phyloP scores from a whole-genome alignment of 345 rosid species.

The Bruguiera sexangula region DNA sequence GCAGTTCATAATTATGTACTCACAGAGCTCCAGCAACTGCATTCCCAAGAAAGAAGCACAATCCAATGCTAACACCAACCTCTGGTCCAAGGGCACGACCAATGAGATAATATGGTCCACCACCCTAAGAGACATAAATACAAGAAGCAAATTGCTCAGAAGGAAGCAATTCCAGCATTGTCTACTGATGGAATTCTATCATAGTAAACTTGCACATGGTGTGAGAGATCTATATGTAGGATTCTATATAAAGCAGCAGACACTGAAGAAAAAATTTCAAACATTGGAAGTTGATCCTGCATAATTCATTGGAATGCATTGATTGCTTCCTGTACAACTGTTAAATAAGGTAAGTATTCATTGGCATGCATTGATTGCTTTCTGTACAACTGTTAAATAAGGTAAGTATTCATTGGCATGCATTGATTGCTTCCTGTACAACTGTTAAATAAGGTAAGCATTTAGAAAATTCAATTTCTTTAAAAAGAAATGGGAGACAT shows the following conservation, averaged over 20 bases:
- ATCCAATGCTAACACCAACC: constrained; percentile 99
- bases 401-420: background rate
- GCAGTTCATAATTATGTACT: constrained; percentile 36
- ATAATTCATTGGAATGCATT: too few species aligned
- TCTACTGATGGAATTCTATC: background rate
- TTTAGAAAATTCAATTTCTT: background rate
- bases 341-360: background rate
- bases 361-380: too few species aligned
- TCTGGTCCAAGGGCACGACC: constrained; percentile 99
- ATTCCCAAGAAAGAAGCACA: constrained; percentile 98
- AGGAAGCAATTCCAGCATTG: constrained; percentile 8
- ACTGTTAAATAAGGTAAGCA: background rate
- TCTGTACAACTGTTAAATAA: background rate
- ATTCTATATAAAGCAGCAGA: too few species aligned
- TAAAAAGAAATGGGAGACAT: too few species aligned
- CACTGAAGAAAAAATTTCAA: too few species aligned
- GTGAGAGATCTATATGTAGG: too few species aligned
- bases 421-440: background rate
- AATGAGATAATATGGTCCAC: constrained; percentile 98
- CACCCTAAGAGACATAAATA: constrained; percentile 53
- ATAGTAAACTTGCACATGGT: background rate
- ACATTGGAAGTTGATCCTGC: too few species aligned
- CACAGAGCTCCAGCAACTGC: constrained; percentile 99
- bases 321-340: background rate
- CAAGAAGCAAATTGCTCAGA: constrained; percentile 13